These are phyloP conservation scores for Calonectria leucothoes DNA, from an alignment of 2,329 filamentous ascomycete species.

Conservation along the genomic window DNA sequence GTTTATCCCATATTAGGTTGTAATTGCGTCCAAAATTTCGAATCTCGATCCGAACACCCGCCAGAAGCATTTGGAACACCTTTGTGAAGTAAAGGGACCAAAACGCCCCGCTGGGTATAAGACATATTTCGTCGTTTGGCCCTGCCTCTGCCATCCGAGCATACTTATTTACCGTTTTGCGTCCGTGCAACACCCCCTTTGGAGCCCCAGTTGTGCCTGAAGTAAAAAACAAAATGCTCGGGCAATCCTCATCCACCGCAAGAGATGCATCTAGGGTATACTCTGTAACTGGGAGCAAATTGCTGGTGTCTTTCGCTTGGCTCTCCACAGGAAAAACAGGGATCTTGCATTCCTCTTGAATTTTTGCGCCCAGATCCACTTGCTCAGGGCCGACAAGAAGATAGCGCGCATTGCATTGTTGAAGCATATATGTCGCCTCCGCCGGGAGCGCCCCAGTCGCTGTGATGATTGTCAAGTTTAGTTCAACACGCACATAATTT, in stretches of 20 bases:
- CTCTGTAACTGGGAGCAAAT: background rate
- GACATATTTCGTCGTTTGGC: constrained; percentile 16
- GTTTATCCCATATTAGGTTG: constrained; percentile 22
- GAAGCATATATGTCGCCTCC: background rate
- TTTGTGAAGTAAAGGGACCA: constrained; percentile 23
- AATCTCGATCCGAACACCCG: constrained; percentile 19
- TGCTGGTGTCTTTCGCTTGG: background rate
- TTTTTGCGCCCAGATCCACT: background rate
- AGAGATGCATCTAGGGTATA: background rate
- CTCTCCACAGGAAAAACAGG: background rate
- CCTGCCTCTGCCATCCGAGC: constrained; percentile 15
- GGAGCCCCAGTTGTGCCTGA: constrained; percentile 16
- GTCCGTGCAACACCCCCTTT: constrained; percentile 15
- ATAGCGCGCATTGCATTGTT: background rate
- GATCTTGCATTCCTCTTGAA: background rate
- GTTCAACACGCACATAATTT: too few species aligned
- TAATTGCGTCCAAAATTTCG: constrained; percentile 23
- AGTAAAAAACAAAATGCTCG: constrained; percentile 4
- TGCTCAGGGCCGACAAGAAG: background rate
- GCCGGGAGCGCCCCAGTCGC: background rate
- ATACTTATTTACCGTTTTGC: constrained; percentile 20
- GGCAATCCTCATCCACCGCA: background rate
- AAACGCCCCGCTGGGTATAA: constrained; percentile 21
- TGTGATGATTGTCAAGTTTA: too few species aligned
- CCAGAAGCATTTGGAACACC: constrained; percentile 19